phyloP scores from a whole-genome alignment of 2,329 filamentous ascomycete genomes.

The Cephalotrichum gorgonifer region DNA sequence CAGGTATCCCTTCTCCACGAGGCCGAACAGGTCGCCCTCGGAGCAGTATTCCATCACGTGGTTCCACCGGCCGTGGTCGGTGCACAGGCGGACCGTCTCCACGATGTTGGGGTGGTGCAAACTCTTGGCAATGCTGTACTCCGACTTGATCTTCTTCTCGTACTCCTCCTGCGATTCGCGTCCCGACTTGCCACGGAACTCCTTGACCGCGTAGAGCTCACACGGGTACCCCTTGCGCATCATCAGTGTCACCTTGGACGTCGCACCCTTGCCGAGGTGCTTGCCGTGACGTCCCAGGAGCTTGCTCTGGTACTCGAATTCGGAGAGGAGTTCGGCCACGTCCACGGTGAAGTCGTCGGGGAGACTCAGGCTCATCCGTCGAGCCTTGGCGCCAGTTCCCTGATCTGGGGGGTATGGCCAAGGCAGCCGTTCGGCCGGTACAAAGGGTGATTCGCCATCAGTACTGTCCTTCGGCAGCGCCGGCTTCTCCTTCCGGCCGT shows the following conservation, averaged over 20 bases:
- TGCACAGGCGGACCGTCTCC: conserved; percentile 67
- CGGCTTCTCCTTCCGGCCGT: conserved; percentile 18
- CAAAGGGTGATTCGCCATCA: conserved; percentile 5
- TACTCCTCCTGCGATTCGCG: conserved; percentile 66
- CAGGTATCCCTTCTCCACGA: conserved; percentile 65
- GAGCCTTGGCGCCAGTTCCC: conserved; percentile 67
- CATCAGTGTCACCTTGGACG: conserved; percentile 76
- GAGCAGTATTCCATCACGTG: conserved; percentile 91
- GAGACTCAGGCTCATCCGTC: conserved; percentile 64
- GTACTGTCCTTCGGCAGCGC: neutral
- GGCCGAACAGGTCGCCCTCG: conserved; percentile 67
- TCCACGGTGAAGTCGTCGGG: conserved; percentile 68
- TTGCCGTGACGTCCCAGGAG: conserved; percentile 64
- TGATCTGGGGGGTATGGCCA: conserved; percentile 56
- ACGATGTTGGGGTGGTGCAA: conserved; percentile 82
- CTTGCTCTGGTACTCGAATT: conserved; percentile 62
- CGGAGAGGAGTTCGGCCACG: conserved; percentile 54
- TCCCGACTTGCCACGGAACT: conserved; percentile 65
- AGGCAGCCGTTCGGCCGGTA: conserved; percentile 33
- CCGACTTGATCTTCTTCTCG: conserved; percentile 81
- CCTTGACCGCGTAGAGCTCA: conserved; percentile 76
- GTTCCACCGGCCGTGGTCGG: conserved; percentile 67
- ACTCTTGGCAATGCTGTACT: conserved; percentile 80
- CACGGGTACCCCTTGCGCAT: conserved; percentile 52
- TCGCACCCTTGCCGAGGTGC: conserved; percentile 71